Evolutionary conservation across 768 basidiomycete genomes (phyloP), one percentile per base, ranked within the genome.

Genomic region (Chalciporus piperatus): DNA sequence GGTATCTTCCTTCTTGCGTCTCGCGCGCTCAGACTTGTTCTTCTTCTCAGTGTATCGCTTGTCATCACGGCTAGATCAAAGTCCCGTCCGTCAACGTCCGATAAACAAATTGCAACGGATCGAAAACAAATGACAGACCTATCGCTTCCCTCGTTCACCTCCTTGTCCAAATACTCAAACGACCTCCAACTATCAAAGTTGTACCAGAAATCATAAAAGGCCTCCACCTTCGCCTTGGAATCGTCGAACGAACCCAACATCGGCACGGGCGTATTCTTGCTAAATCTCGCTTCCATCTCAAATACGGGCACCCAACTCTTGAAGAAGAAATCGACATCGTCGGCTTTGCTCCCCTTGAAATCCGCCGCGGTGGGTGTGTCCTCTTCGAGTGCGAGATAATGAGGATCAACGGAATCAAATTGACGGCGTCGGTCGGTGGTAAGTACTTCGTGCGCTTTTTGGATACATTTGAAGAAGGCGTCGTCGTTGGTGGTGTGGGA

Each of bases 41-140:
- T 99, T 99, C 80, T 98, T 98, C 74, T 98, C 96, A 16, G 92
- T 94, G 74, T 95, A 97, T 27, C 96, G 88, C 74, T 98, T 98
- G 70, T 99, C 96, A 70, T 98, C 96, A 51, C 96, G 96, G 66
- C 92, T 95, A 59, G 16, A 52, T 52, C 39, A 25, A 44, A 48
- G 39, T 3, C 12, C 47, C 33, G 37, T 45, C 30, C 7, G 56
- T 60, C 46, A 67, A 52, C 44, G 32, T 48, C 33, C 41, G 16
- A 19, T 45, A 43, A 45, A 35, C 47, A 30, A 22, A 10, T 37
- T 11, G 35, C n/a, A 37, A 14, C 12, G 20, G 25, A 32, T 16
- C 30, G 40, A 47, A 47, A 19, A 48, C 10, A 47, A n/a, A 32
- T 13, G 1, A 76, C 85, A 57, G 47, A 93, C 92, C 80, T 91